Base-by-base conservation (phyloP, 768 basidiomycete genomes). In the Auricularia sp. region DNA sequence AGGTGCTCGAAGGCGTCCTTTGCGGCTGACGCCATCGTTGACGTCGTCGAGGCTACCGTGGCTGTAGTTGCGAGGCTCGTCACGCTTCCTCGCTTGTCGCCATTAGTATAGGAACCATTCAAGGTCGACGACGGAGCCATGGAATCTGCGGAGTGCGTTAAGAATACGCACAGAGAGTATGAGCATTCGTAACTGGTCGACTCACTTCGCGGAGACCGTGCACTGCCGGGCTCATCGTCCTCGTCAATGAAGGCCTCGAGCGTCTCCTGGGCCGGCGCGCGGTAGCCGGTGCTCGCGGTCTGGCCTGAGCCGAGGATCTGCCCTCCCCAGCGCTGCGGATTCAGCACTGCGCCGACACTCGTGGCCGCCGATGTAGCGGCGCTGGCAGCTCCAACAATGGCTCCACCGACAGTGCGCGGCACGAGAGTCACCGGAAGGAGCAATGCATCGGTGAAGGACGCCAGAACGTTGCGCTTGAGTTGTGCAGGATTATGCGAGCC, bases 401-500 rank as follows among this genome's bases (percentile, higher is more conserved):
- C 68, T 1, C 72, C 70, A 6, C 70, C 72, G 3, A 83, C 82
- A 1, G 88, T 85, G 14, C 90, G 85, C 0, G 96, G 96, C 2
- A 98, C 94, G 72, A 98, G 96, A 1, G 95, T 97, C 18, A 99
- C 97, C 0, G 97, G 96, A 0, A 98, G 79, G 0, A 98, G 78
- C 5, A 99, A 85, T 1, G 93, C 83, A 66, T 91, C 87, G 2
- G 91, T 90, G 74, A 99, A 98, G 0, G 93, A 91, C 0, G 93
- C 88, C 1, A 98, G 81, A 7, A 98, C 91, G 69, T 90, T 97
- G 51, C 92, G 86, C 71, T 99, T 99, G 65, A 95, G 85, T 66
- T 86, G 85, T 1, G 93, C 93, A 0, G 96, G 96, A 70, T 98
- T 96, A 62, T 88, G 83, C 1, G 93, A 88, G 21, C 81, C 78